Percentiles rank a stretch among this genome's conserved stretches.
Conservation (phyloP, 2,329 filamentous ascomycete genomes). For the Colletotrichum sp. region DNA sequence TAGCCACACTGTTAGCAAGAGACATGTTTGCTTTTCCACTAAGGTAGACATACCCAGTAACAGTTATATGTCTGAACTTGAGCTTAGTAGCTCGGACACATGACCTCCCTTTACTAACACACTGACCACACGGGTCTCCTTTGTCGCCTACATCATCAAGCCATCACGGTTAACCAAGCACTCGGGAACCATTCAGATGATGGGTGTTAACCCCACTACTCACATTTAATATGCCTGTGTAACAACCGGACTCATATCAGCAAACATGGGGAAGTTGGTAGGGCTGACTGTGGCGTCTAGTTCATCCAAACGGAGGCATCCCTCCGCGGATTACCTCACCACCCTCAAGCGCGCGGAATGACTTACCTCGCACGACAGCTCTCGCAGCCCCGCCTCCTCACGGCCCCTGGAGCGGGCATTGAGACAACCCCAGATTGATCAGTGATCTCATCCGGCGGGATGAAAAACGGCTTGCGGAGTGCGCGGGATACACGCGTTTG, state of each 20-base stretch:
- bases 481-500: neutral
- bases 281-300: neutral
- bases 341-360: neutral
- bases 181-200: neutral
- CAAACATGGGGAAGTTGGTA: neutral
- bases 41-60: neutral
- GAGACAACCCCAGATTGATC: neutral
- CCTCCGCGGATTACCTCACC: neutral
- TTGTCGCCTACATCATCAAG: neutral
- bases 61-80: constrained; percentile 4
- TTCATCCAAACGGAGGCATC: neutral
- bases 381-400: constrained; percentile 2
- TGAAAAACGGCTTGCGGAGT: neutral
- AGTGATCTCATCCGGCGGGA: neutral
- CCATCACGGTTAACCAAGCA: neutral
- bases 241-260: neutral
- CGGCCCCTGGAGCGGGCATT: neutral
- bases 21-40: neutral
- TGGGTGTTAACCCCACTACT: neutral
- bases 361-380: constrained; percentile 6
- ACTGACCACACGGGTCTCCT: constrained; percentile 5
- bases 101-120: neutral
- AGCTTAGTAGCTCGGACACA: neutral
- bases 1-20: neutral
- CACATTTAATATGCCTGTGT: constrained; percentile 8